Conservation (phyloP, 768 basidiomycete genomes). For the Hericium rajendrae region DNA sequence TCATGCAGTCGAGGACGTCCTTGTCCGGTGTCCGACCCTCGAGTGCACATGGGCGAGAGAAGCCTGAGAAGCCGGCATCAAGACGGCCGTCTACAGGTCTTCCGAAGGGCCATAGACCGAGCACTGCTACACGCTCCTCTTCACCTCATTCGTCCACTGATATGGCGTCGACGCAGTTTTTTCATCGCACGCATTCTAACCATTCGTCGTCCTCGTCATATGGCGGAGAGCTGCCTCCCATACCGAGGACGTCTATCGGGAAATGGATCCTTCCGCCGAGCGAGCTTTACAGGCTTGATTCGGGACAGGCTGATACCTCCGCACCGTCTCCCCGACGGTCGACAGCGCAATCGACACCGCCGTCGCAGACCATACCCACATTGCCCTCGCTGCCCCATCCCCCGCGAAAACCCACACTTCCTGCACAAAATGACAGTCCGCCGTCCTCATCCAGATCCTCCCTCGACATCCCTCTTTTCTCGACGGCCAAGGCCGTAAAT, state of each 20-base stretch:
- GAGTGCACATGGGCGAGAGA: slow-evolving; percentile 10
- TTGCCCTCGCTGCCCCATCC: neutral
- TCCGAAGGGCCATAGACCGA: slow-evolving; percentile 25
- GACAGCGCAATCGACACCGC: neutral
- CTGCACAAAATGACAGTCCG: neutral
- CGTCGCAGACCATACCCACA: neutral
- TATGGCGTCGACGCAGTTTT: slow-evolving; percentile 44
- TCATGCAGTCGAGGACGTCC: slow-evolving; percentile 19
- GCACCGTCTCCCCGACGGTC: neutral
- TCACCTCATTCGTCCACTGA: slow-evolving; percentile 53
- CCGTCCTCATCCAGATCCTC: slow-evolving; percentile 7
- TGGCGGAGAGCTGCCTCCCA: slow-evolving; percentile 32
- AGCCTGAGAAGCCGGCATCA: neutral
- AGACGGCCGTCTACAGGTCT: slow-evolving; percentile 2
- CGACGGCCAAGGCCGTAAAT: slow-evolving; percentile 36
- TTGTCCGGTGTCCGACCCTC: slow-evolving; percentile 18
- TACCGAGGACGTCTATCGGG: slow-evolving; percentile 26
- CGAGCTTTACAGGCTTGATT: slow-evolving; percentile 37
- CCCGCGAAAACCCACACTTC: neutral
- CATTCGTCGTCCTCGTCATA: slow-evolving; percentile 53
- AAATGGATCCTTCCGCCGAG: slow-evolving; percentile 48
- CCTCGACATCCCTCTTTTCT: slow-evolving; percentile 38
- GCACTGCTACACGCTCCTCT: slow-evolving; percentile 36
- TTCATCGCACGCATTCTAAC: slow-evolving; percentile 31
- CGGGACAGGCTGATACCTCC: neutral